Percentiles rank a stretch among this genome's conserved stretches.
Conservation (phyloP, 2,329 filamentous ascomycete species). For the Xenoacremonium recifei region DNA sequence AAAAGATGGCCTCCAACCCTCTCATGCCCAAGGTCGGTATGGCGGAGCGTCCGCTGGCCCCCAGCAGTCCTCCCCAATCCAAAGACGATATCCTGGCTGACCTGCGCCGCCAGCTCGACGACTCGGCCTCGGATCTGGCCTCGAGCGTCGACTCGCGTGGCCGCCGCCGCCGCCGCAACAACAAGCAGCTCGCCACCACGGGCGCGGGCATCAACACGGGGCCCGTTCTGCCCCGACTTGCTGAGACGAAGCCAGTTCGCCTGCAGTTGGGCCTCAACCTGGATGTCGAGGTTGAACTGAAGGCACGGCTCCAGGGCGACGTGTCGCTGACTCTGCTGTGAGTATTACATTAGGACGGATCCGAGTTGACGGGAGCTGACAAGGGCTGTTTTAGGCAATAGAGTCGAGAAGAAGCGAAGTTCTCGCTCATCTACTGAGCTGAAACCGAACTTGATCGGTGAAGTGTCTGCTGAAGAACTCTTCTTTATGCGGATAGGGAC, state of each 20-base stretch:
- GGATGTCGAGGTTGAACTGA: constrained; percentile 18
- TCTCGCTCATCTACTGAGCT: constrained; percentile 14
- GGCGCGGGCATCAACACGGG: constrained; percentile 16
- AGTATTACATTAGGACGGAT: constrained; percentile 1
- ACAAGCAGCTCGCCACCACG: constrained; percentile 16
- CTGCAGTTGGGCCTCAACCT: constrained; percentile 18
- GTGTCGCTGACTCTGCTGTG: constrained; percentile 18
- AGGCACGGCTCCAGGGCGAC: constrained; percentile 17
- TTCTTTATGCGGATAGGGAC: constrained; percentile 18
- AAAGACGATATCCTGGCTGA: constrained; percentile 16
- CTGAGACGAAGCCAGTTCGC: constrained; percentile 19
- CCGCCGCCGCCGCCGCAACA: constrained; percentile 17
- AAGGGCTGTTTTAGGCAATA: constrained; percentile 12
- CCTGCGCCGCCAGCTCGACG: constrained; percentile 17
- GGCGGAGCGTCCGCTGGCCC: constrained; percentile 4
- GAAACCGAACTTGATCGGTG: constrained; percentile 11
- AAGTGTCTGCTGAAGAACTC: constrained; percentile 16
- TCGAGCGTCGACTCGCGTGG: constrained; percentile 18
- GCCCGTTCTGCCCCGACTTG: constrained; percentile 12
- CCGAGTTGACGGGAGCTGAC: background rate
- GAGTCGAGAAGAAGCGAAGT: constrained; percentile 17
- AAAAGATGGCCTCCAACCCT: constrained; percentile 16
- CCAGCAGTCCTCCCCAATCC: constrained; percentile 11
- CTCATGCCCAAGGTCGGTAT: constrained; percentile 19
- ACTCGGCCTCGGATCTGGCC: constrained; percentile 17